Conservation (phyloP, 371 early-diverging fungal species). For the Zancudomyces culisetae region DNA sequence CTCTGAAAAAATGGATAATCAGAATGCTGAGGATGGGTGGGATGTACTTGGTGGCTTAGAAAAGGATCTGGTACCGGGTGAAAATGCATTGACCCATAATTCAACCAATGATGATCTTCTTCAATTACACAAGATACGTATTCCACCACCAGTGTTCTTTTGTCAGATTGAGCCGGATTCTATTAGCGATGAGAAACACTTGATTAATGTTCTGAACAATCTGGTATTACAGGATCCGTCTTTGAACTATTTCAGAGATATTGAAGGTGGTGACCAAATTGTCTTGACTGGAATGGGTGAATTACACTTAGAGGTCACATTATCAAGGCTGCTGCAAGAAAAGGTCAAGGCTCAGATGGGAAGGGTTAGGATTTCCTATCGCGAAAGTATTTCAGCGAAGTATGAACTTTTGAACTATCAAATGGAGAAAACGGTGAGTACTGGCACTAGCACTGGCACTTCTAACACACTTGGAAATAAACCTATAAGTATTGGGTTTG, state of each 20-base stretch:
- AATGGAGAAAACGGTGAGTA: constrained; percentile 35
- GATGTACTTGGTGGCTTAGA: background rate
- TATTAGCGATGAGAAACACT: constrained; percentile 48
- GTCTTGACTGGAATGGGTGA: constrained; percentile 93
- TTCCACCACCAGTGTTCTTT: constrained; percentile 86
- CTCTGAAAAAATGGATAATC: background rate
- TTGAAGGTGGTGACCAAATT: constrained; percentile 78
- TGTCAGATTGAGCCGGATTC: constrained; percentile 63
- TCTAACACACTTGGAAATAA: no score
- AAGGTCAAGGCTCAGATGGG: constrained; percentile 67
- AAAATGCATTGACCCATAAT: background rate
- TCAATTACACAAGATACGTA: constrained; percentile 47
- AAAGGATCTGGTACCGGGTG: background rate
- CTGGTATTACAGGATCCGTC: constrained; percentile 82
- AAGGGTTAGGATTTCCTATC: constrained; percentile 66
- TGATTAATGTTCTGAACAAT: constrained; percentile 52
- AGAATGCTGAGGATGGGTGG: background rate
- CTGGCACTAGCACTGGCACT: no score
- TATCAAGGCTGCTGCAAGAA: constrained; percentile 55
- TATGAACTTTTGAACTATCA: constrained; percentile 28
- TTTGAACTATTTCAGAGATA: constrained; percentile 45
- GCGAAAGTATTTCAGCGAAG: constrained; percentile 44
- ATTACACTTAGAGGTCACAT: constrained; percentile 80
- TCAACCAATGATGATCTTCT: constrained; percentile 2
- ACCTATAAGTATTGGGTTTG: background rate